phyloP scores from a whole-genome alignment of 371 early-diverging fungal species.

The Zopfochytrium polystomum region DNA sequence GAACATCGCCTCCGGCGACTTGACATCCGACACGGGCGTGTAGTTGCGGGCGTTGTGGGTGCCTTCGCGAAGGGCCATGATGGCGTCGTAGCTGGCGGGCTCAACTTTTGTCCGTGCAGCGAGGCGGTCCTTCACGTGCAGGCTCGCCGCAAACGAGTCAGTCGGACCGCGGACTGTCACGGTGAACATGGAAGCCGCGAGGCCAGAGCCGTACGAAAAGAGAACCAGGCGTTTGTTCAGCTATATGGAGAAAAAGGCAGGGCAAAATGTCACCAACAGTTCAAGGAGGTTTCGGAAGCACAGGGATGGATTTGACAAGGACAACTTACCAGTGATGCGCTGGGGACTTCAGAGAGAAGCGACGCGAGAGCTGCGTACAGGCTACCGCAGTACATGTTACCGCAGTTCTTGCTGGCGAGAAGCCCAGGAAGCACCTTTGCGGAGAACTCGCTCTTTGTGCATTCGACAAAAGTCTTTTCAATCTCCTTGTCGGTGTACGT shows the following conservation, averaged over 20 bases:
- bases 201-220: slow-evolving; percentile 97
- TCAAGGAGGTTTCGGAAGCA: no score
- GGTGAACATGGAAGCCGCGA: slow-evolving; percentile 91
- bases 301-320: no score
- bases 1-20: slow-evolving; percentile 34
- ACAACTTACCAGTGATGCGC: slow-evolving; percentile 61
- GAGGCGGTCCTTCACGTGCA: slow-evolving; percentile 72
- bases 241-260: no score
- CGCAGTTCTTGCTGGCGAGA: slow-evolving; percentile 82
- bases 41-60: slow-evolving; percentile 81
- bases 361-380: slow-evolving; percentile 87
- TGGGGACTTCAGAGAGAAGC: slow-evolving; percentile 70
- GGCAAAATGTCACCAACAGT: no score
- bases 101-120: slow-evolving; percentile 68
- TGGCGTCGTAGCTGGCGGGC: slow-evolving; percentile 74
- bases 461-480: slow-evolving; percentile 82
- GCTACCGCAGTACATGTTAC: slow-evolving; percentile 96
- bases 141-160: slow-evolving; percentile 32
- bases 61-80: slow-evolving; percentile 85
- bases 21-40: slow-evolving; percentile 61
- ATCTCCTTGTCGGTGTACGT: slow-evolving; percentile 82
- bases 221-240: slow-evolving; percentile 85
- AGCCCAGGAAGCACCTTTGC: slow-evolving; percentile 80
- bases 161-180: slow-evolving; percentile 58
- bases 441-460: slow-evolving; percentile 69